phyloP scores from a whole-genome alignment of 352 stramenopile species.

The Phytophthora capsici region DNA sequence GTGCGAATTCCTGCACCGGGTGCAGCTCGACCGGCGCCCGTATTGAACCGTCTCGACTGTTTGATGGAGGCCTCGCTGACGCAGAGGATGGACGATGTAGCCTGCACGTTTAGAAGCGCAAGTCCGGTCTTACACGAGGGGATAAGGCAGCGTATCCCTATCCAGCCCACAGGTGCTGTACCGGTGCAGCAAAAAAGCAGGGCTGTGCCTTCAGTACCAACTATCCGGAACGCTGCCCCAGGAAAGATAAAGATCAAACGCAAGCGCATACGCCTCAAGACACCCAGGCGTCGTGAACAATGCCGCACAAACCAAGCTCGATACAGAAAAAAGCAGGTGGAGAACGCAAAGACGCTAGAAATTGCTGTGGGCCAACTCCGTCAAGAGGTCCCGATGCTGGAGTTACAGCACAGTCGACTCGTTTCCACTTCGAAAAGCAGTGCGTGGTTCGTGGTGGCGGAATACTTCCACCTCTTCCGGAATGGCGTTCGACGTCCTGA shows the following conservation, averaged over 20 bases:
- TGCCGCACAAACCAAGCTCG: constrained; percentile 55
- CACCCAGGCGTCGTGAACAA: constrained; percentile 48
- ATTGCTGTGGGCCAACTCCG: constrained; percentile 25
- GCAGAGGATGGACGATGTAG: not conserved
- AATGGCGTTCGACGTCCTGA: not conserved
- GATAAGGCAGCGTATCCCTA: not conserved
- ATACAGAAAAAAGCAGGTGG: constrained; percentile 48
- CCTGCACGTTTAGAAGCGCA: not conserved
- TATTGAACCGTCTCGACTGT: constrained; percentile 1
- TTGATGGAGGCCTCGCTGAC: constrained; percentile 10
- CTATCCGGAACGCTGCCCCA: not conserved
- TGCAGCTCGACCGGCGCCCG: not conserved
- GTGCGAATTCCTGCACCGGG: not conserved
- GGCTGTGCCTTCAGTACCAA: constrained; percentile 10
- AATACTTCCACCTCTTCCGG: constrained; percentile 40
- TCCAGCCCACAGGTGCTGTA: not conserved
- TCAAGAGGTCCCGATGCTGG: constrained; percentile 28
- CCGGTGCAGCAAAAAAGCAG: not conserved
- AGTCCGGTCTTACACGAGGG: not conserved
- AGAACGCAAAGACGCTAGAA: constrained; percentile 24
- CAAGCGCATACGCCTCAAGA: constrained; percentile 54
- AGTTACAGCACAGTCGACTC: constrained; percentile 21
- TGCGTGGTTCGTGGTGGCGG: constrained; percentile 10
- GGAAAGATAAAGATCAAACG: constrained; percentile 15
- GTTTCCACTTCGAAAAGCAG: constrained; percentile 9